Evolutionary conservation across 2,329 filamentous ascomycete genomes (phyloP).

Genomic region (Fusarium sambucinum): DNA sequence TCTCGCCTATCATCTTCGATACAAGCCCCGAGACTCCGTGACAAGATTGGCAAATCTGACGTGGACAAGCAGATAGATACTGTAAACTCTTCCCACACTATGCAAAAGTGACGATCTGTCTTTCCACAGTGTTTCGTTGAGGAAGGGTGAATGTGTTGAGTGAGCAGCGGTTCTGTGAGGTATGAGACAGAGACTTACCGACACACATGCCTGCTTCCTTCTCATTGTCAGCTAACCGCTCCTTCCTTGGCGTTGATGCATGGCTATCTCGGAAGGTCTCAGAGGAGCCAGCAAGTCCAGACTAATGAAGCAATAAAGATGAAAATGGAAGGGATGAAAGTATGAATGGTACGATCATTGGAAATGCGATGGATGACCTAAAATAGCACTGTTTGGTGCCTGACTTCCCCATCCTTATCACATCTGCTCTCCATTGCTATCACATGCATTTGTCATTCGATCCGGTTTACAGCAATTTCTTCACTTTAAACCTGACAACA

Average conservation of each 20-base stretch:
- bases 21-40: background rate
- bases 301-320: conserved; percentile 32
- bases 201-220: background rate
- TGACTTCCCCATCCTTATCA: background rate
- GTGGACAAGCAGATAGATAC: conserved; percentile 15
- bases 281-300: background rate
- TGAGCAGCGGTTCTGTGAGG: background rate
- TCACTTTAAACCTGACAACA: background rate
- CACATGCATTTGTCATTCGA: background rate
- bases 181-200: conserved; percentile 6
- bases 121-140: conserved; percentile 23
- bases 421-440: background rate
- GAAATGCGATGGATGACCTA: background rate
- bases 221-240: background rate
- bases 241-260: background rate
- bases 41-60: conserved; percentile 20
- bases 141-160: conserved; percentile 32
- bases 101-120: conserved; percentile 7
- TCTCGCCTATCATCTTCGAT: conserved; percentile 1
- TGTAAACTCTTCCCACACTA: background rate
- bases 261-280: background rate
- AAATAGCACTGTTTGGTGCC: background rate
- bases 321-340: conserved; percentile 7
- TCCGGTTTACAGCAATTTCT: background rate
- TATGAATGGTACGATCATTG: background rate